Evolutionary conservation across 148 eudicot genomes (phyloP).

Genomic region (Rhododendron vialii): DNA sequence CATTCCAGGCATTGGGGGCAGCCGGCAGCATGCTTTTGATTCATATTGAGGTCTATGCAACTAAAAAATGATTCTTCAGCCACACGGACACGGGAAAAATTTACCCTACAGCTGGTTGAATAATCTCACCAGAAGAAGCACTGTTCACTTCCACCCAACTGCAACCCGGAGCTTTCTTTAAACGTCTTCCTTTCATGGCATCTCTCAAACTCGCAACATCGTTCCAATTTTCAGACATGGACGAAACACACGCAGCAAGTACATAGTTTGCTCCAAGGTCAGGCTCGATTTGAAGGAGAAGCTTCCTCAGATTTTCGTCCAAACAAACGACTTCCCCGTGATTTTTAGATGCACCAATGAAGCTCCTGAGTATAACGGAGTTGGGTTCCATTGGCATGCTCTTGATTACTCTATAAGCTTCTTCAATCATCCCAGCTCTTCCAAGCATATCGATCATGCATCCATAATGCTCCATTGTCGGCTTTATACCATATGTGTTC

Average conservation of each 20-base stretch:
- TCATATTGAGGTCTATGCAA: neutral
- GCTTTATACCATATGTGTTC: slow-evolving; percentile 19
- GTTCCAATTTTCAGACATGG: slow-evolving; percentile 20
- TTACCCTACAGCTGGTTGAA: neutral
- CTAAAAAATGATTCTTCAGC: neutral
- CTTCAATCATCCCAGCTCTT: slow-evolving; percentile 35
- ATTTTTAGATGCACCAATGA: slow-evolving; percentile 32
- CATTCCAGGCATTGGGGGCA: neutral
- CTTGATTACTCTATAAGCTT: slow-evolving; percentile 34
- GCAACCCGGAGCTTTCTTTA: slow-evolving; percentile 44
- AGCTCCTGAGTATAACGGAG: slow-evolving; percentile 38
- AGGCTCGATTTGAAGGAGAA: slow-evolving; percentile 37
- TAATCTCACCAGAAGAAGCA: neutral
- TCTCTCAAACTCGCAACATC: slow-evolving; percentile 25
- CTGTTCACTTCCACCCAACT: slow-evolving; percentile 37
- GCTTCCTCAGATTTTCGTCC: slow-evolving; percentile 23
- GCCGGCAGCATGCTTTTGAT: neutral
- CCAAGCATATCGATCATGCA: slow-evolving; percentile 47
- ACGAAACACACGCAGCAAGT: slow-evolving; percentile 26
- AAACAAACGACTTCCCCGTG: slow-evolving; percentile 23
- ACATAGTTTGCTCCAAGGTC: slow-evolving; percentile 50
- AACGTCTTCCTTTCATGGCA: slow-evolving; percentile 34
- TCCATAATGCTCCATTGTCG: slow-evolving; percentile 45
- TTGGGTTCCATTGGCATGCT: slow-evolving; percentile 39
- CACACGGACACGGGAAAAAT: neutral